A percentile compares a stretch with the other conserved stretches of the same genome.
These are phyloP conservation scores for Asterophora lycoperdoides DNA, from an alignment of 768 basidiomycete species.

Conservation along the genomic window DNA sequence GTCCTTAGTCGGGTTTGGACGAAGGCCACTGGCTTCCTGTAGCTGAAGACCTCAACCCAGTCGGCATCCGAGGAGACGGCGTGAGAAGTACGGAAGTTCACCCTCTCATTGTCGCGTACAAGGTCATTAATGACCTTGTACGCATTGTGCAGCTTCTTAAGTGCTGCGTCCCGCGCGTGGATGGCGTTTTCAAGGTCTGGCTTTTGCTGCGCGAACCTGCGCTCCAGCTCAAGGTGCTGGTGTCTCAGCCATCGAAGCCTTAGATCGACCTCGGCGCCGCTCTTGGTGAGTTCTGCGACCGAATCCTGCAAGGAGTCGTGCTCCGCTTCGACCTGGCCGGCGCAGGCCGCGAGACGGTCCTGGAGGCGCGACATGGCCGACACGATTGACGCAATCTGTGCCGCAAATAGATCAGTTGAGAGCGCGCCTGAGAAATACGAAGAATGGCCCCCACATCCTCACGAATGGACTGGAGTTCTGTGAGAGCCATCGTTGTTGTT, in stretches of 20 bases:
- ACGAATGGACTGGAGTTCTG: conserved; percentile 19
- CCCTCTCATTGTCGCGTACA: conserved; percentile 37
- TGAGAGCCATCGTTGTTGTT: conserved; percentile 9
- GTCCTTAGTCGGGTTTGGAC: background rate
- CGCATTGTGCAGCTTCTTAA: conserved; percentile 32
- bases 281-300: conserved; percentile 35
- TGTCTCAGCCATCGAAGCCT: conserved; percentile 24
- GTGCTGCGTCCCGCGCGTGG: conserved; percentile 28
- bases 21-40: conserved; percentile 2
- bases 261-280: conserved; percentile 21
- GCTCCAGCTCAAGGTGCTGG: conserved; percentile 33
- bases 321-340: conserved; percentile 9
- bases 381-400: conserved; percentile 13
- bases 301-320: conserved; percentile 20
- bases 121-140: conserved; percentile 39
- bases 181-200: conserved; percentile 30
- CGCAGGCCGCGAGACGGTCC: conserved; percentile 10
- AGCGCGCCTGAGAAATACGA: background rate
- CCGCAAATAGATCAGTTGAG: background rate
- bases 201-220: conserved; percentile 19
- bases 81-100: conserved; percentile 1
- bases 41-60: conserved; percentile 10
- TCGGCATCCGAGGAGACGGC: conserved; percentile 1
- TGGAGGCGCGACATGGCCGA: conserved; percentile 14
- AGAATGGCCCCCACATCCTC: conserved; percentile 22